phyloP scores from a whole-genome alignment of 179 eudicot species.

The Kewa caespitosa region DNA sequence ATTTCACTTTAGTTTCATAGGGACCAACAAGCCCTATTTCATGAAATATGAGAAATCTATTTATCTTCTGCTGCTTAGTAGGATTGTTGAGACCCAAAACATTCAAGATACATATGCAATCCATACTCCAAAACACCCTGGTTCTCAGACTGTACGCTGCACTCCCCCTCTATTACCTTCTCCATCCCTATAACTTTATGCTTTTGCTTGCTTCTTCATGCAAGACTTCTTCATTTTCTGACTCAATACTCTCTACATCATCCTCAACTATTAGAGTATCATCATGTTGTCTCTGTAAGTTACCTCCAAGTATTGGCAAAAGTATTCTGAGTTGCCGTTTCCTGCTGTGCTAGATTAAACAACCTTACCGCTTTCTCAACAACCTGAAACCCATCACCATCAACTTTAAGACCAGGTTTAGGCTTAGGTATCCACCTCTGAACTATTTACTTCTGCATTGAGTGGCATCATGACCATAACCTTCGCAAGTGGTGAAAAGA shows the following conservation, averaged over 20 bases:
- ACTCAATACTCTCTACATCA: not conserved
- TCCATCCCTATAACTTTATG: too few species aligned
- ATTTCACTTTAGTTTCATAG: not conserved
- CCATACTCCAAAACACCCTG: not conserved
- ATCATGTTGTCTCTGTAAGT: too few species aligned
- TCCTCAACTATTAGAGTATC: not conserved
- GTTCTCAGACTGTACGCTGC: too few species aligned
- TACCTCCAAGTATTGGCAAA: not conserved
- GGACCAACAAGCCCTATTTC: not conserved
- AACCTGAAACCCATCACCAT: not conserved
- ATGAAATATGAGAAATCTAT: not conserved
- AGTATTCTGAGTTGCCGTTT: not conserved
- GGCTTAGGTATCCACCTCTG: not conserved
- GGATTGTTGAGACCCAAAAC: not conserved
- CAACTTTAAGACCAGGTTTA: too few species aligned
- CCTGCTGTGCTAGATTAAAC: too few species aligned
- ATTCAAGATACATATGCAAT: not conserved
- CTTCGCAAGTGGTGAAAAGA: not conserved
- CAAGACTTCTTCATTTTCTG: not conserved
- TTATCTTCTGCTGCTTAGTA: not conserved
- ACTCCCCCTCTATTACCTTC: too few species aligned
- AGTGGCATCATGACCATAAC: not conserved
- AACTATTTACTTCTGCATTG: not conserved
- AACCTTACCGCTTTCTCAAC: not conserved
- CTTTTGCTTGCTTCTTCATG: not conserved